These are phyloP conservation scores for Apiotrichum gracile DNA, from an alignment of 1,284 basidiomycete species.

Conservation along the genomic window DNA sequence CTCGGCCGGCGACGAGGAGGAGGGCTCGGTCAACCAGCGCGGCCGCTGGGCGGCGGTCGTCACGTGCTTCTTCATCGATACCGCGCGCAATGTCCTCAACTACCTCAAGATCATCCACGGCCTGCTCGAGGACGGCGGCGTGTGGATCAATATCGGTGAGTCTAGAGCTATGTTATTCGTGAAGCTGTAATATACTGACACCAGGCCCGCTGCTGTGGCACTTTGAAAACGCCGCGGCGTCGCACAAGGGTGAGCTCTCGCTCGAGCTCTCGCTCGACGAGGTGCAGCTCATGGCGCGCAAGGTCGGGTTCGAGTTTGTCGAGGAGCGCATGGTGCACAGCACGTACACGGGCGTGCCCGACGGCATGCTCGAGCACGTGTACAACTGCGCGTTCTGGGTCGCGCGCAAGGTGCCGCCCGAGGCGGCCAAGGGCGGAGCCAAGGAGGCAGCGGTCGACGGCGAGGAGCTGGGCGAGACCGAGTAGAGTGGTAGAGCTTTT, in stretches of 20 bases:
- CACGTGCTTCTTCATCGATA: slow-evolving; percentile 98
- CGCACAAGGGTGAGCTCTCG: slow-evolving; percentile 59
- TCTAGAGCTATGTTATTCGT: background rate
- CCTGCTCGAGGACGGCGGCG: slow-evolving; percentile 71
- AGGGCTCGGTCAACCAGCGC: slow-evolving; percentile 49
- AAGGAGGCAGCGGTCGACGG: no score
- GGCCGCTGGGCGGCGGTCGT: slow-evolving; percentile 81
- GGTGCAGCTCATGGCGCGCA: slow-evolving; percentile 65
- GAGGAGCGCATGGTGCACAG: slow-evolving; percentile 73
- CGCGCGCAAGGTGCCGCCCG: slow-evolving; percentile 57
- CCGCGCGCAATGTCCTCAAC: slow-evolving; percentile 86
- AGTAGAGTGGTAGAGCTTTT: background rate
- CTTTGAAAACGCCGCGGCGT: slow-evolving; percentile 65
- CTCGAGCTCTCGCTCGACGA: slow-evolving; percentile 87
- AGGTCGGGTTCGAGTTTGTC: slow-evolving; percentile 79
- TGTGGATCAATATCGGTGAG: slow-evolving; percentile 83
- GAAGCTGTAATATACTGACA: background rate
- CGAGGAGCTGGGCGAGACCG: background rate
- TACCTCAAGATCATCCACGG: slow-evolving; percentile 76
- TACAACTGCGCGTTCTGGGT: slow-evolving; percentile 85
- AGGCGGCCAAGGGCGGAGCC: background rate
- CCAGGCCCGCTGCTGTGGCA: slow-evolving; percentile 91
- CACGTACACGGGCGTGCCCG: slow-evolving; percentile 78
- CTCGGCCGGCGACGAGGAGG: slow-evolving; percentile 46
- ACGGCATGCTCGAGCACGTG: slow-evolving; percentile 79